phyloP scores from a whole-genome alignment of 129 eudicot genomes.

The Pseudognaphalium luteoalbum region DNA sequence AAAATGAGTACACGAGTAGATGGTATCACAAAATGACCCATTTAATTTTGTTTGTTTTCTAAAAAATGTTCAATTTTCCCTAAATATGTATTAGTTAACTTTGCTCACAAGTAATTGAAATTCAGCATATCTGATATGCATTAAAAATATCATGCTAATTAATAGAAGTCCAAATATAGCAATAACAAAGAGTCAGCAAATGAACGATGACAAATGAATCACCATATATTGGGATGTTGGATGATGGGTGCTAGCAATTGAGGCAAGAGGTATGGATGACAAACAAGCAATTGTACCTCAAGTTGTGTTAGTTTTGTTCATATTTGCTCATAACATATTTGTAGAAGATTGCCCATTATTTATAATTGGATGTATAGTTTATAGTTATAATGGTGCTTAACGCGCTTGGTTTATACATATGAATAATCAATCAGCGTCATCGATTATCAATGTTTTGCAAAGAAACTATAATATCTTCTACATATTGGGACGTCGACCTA shows the following conservation, averaged over 20 bases:
- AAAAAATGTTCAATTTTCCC: not conserved
- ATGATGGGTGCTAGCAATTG: conserved; percentile 17
- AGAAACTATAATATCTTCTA: no score
- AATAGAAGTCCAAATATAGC: conserved; percentile 25
- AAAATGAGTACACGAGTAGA: not conserved
- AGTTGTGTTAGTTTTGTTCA: not conserved
- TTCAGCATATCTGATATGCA: not conserved
- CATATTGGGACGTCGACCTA: not conserved
- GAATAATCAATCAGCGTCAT: not conserved
- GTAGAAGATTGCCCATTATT: no score
- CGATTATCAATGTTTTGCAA: not conserved
- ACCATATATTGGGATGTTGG: conserved; percentile 21
- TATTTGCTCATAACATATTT: not conserved
- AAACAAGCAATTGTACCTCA: conserved; percentile 6
- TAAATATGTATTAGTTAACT: not conserved
- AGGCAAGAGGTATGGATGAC: conserved; percentile 24
- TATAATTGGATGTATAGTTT: no score
- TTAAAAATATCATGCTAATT: not conserved
- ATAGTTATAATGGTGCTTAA: not conserved
- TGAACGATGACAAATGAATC: conserved; percentile 19
- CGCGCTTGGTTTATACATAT: not conserved
- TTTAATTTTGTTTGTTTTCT: not conserved
- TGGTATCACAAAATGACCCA: not conserved
- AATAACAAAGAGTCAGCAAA: conserved; percentile 12
- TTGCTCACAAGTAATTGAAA: conserved; percentile 2